A percentile compares a stretch with the other conserved stretches of the same genome.
Evolutionary conservation across 495 filamentous ascomycete genomes (phyloP).

Genomic region (Delitschia confertaspora): DNA sequence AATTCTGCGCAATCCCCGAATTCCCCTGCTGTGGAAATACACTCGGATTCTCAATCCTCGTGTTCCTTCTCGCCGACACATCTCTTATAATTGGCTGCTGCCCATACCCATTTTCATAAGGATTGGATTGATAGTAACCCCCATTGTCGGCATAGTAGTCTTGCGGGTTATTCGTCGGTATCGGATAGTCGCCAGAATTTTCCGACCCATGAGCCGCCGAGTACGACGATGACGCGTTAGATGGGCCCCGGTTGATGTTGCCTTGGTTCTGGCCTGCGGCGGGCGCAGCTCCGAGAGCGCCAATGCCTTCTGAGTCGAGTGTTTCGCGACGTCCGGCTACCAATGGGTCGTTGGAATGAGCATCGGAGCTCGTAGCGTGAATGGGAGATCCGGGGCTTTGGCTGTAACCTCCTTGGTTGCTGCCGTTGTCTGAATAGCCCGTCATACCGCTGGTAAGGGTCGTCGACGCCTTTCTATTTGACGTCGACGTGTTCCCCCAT

Average conservation of each 20-base stretch:
- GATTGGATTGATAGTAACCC: constrained; percentile 43
- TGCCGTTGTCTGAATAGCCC: constrained; percentile 57
- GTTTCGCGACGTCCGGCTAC: constrained; percentile 50
- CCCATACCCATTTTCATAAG: constrained; percentile 46
- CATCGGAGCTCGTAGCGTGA: constrained; percentile 59
- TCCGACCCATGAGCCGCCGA: constrained; percentile 77
- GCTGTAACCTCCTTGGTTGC: constrained; percentile 49
- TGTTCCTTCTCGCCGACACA: constrained; percentile 82
- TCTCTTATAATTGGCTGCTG: constrained; percentile 84
- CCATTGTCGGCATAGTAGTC: constrained; percentile 50
- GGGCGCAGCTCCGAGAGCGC: constrained; percentile 64
- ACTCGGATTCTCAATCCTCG: constrained; percentile 79
- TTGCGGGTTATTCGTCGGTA: constrained; percentile 41
- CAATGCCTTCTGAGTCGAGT: constrained; percentile 42
- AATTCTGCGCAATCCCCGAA: constrained; percentile 97
- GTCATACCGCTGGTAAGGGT: constrained; percentile 74
- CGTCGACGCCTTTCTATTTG: constrained; percentile 77
- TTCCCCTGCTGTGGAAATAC: constrained; percentile 83
- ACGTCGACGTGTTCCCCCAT: constrained; percentile 78
- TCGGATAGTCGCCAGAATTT: constrained; percentile 63
- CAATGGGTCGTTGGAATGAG: constrained; percentile 60
- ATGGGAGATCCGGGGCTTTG: constrained; percentile 57
- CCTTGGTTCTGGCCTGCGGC: constrained; percentile 52
- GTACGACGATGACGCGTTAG: constrained; percentile 94
- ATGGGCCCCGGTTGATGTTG: constrained; percentile 79